Percentiles rank a stretch among this genome's conserved stretches.
phyloP scores from a whole-genome alignment of 1,284 basidiomycete genomes.

The Heliocybe sulcata region DNA sequence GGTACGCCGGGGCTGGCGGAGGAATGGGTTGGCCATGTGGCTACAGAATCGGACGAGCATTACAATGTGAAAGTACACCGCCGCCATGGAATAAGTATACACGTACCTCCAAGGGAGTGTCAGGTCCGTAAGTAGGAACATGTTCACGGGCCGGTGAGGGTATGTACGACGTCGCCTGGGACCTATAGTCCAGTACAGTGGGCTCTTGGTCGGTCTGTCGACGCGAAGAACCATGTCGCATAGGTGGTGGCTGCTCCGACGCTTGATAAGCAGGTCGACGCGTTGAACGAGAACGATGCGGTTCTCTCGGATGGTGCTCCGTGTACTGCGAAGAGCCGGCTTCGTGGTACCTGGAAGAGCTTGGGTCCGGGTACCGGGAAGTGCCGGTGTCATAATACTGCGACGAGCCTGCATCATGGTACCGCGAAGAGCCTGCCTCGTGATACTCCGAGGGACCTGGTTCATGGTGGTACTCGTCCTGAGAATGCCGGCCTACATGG shows the following conservation, averaged over 20 bases:
- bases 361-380: not conserved
- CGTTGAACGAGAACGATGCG: not conserved
- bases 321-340: not conserved
- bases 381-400: not conserved
- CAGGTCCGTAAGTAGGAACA: not conserved
- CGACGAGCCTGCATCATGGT: not conserved
- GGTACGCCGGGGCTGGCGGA: not conserved
- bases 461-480: not conserved
- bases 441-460: not conserved
- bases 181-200: not conserved
- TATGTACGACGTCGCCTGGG: not conserved
- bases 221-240: not conserved
- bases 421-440: too few relatives aligned
- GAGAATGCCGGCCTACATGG: not conserved
- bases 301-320: not conserved
- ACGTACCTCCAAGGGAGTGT: not conserved
- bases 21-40: too few relatives aligned
- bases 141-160: not conserved
- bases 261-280: not conserved
- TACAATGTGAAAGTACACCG: too few relatives aligned
- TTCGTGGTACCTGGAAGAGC: too few relatives aligned
- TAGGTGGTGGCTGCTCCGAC: not conserved
- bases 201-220: not conserved
- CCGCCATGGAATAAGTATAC: not conserved
- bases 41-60: too few relatives aligned